Evolutionary conservation across 1,284 basidiomycete species (phyloP), one percentile per base, ranked within the genome.

Genomic region (Ceratobasidium sp.): DNA sequence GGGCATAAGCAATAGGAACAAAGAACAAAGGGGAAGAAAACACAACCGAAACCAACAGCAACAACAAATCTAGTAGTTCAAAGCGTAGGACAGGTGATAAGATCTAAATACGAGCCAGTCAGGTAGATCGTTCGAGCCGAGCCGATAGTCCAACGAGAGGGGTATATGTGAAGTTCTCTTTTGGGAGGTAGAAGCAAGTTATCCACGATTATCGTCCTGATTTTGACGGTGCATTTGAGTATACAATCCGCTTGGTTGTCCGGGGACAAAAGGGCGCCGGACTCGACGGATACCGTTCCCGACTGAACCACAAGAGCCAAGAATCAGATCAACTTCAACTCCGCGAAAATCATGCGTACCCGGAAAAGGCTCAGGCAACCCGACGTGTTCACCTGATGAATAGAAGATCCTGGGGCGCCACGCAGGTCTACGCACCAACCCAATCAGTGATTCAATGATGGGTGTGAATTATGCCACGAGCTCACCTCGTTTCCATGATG

Each of bases 401-500:
- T 87, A 87, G 77, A 91, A 94, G 70, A 93, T 90, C 76, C 90
- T 89, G 2, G 92, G 91, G 27, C 88, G 84, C 86, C 90, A 93
- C 5, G 84, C 82, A 13, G 58, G 58, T 39, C 58, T 59, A 59
- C 27, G 25, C n/a, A 41, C 14, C 13, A 57, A 36, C 83, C 91
- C 91, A 72, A 91, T 88, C 69, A 53, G 11, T 36, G 4, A 11
- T 36, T 36, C 33, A 11, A 53, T 21, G 23, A 19, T 60, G 46
- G 67, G 60, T 59, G 13, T 8, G 2, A n/a, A n/a, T n/a, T n/a
- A n/a, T 27, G 46, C 23, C 42, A 46, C 14, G 39, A 46, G 36
- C 44, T 11, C 29, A 41, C 21, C 50, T 56, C 16, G 46, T 68
- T 39, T 59, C 57, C 69, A 74, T 70, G 27, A 73, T 70, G 29